phyloP scores from a whole-genome alignment of 2,329 filamentous ascomycete genomes.

The Fusarium sp. region DNA sequence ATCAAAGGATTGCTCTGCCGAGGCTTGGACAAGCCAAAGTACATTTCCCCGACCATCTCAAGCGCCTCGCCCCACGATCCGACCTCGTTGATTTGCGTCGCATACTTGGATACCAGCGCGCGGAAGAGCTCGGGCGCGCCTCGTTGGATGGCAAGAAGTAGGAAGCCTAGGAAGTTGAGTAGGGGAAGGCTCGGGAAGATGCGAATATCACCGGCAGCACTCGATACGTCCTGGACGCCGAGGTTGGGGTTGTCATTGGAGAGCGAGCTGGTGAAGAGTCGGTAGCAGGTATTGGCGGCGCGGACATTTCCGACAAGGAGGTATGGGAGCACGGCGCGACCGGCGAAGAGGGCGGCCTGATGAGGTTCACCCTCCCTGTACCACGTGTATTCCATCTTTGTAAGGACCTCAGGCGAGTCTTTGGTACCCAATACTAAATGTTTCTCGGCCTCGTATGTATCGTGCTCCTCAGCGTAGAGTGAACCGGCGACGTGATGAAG shows the following conservation, averaged over 20 bases:
- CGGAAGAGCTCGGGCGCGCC: slow-evolving; percentile 81
- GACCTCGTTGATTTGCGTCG: slow-evolving; percentile 77
- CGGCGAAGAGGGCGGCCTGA: slow-evolving; percentile 85
- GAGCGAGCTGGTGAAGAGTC: slow-evolving; percentile 62
- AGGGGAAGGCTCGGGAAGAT: slow-evolving; percentile 93
- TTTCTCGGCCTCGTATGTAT: slow-evolving; percentile 90
- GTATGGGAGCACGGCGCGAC: slow-evolving; percentile 88
- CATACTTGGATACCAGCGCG: slow-evolving; percentile 84
- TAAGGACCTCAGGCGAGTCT: slow-evolving; percentile 83
- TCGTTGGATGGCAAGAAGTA: slow-evolving; percentile 85
- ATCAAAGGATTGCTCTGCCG: slow-evolving; percentile 91
- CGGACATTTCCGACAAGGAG: slow-evolving; percentile 89
- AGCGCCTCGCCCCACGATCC: slow-evolving; percentile 83
- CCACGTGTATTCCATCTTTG: slow-evolving; percentile 90
- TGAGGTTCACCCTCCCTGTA: slow-evolving; percentile 89
- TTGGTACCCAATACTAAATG: slow-evolving; percentile 90
- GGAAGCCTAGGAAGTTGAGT: slow-evolving; percentile 89
- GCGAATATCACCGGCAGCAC: slow-evolving; percentile 74
- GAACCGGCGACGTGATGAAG: slow-evolving; percentile 91
- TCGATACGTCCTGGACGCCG: slow-evolving; percentile 83
- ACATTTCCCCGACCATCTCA: slow-evolving; percentile 92
- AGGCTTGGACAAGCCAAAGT: slow-evolving; percentile 90
- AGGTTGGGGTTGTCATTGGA: slow-evolving; percentile 60
- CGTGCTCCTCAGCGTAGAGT: slow-evolving; percentile 91
- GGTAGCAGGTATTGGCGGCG: slow-evolving; percentile 83